These are phyloP conservation scores for Pythium biforme DNA, from an alignment of 352 stramenopile species.

Conservation along the genomic window DNA sequence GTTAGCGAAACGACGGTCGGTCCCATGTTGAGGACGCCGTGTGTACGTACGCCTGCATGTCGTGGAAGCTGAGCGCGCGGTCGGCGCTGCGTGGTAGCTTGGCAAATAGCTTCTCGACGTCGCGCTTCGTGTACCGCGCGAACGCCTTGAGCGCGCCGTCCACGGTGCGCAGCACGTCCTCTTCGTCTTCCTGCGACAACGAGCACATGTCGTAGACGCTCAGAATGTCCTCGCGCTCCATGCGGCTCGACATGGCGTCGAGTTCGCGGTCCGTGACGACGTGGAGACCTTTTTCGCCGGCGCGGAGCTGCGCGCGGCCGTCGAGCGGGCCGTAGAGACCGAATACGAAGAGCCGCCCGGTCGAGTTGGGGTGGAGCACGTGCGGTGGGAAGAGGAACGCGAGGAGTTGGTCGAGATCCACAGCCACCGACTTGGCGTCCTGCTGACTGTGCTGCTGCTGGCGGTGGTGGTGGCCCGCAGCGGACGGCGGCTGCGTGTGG, in stretches of 20 bases:
- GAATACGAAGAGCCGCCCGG: conserved; percentile 78
- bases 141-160: conserved; percentile 63
- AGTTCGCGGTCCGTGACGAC: conserved; percentile 75
- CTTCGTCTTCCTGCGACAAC: conserved; percentile 63
- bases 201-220: conserved; percentile 62
- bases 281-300: conserved; percentile 58
- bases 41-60: conserved; percentile 60
- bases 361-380: conserved; percentile 76
- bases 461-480: background rate
- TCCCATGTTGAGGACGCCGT: background rate
- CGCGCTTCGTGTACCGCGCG: conserved; percentile 57
- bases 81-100: conserved; percentile 37
- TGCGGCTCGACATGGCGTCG: conserved; percentile 70
- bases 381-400: conserved; percentile 76
- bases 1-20: too few relatives aligned
- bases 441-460: background rate
- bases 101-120: conserved; percentile 64
- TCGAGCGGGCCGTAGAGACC: conserved; percentile 78
- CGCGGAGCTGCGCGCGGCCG: conserved; percentile 45
- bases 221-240: conserved; percentile 84
- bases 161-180: conserved; percentile 75
- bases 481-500: conserved; percentile 17
- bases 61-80: conserved; percentile 73
- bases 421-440: conserved; percentile 19
- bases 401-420: conserved; percentile 60